Conservation (phyloP, 73 alveolate species). For the Paramecium primaurelia region DNA sequence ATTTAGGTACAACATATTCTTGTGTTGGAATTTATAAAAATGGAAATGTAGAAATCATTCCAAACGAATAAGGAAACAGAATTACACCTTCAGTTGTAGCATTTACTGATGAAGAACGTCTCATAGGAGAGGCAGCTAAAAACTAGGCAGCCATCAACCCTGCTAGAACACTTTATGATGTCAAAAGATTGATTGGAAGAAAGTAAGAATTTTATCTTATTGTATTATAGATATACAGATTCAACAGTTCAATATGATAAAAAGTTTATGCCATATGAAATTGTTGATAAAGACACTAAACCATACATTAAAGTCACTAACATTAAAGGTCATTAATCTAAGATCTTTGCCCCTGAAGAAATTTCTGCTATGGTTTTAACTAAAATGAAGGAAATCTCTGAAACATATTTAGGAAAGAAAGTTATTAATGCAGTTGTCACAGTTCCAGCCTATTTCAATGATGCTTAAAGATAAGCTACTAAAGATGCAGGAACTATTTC, state of each 20-base stretch:
- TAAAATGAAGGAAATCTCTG: constrained; percentile 86
- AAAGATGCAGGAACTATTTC: constrained; percentile 99
- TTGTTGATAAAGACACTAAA: constrained; percentile 86
- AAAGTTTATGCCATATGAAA: constrained; percentile 88
- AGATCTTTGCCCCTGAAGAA: constrained; percentile 91
- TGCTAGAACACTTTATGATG: constrained; percentile 82
- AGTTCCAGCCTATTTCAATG: constrained; percentile 97
- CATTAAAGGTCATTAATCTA: constrained; percentile 72
- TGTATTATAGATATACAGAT: constrained; percentile 65
- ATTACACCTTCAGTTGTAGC: constrained; percentile 96
- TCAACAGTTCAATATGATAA: constrained; percentile 86
- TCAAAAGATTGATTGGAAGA: constrained; percentile 84
- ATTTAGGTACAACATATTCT: constrained; percentile 95
- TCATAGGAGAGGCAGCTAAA: constrained; percentile 96
- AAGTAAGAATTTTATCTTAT: constrained; percentile 31
- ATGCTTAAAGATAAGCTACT: constrained; percentile 96
- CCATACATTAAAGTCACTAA: constrained; percentile 88
- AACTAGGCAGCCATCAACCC: constrained; percentile 87
- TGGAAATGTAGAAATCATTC: constrained; percentile 91
- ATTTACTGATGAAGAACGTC: constrained; percentile 87
- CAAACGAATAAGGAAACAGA: constrained; percentile 87
- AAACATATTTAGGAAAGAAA: constrained; percentile 90
- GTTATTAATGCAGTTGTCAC: constrained; percentile 97
- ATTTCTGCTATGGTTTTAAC: constrained; percentile 92
- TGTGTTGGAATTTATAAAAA: constrained; percentile 91